Evolutionary conservation across 306 rosid genomes (phyloP).

Genomic region (Cercis canadensis): DNA sequence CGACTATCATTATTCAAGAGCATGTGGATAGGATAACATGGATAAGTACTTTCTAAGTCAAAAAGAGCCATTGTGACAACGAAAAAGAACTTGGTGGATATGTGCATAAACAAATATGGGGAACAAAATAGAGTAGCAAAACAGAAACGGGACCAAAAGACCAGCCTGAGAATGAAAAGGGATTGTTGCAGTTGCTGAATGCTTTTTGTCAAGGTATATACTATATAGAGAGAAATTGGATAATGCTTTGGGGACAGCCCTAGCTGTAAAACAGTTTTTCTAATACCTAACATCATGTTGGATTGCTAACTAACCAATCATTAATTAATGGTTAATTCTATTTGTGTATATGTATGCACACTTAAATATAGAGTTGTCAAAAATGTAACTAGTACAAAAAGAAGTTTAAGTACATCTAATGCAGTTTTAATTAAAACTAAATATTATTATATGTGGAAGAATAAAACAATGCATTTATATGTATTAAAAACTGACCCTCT

Average conservation of each 20-base stretch:
- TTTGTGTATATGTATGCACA: too few relatives aligned
- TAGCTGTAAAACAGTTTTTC: slow-evolving; percentile 26
- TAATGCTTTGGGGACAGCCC: slow-evolving; percentile 18
- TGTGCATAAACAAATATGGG: not conserved
- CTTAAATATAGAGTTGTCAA: too few relatives aligned
- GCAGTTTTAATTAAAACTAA: too few relatives aligned
- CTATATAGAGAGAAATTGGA: slow-evolving; percentile 24
- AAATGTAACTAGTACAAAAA: too few relatives aligned
- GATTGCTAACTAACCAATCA: slow-evolving; percentile 24
- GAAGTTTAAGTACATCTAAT: too few relatives aligned
- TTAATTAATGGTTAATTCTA: not conserved
- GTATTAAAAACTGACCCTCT: too few relatives aligned
- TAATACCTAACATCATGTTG: slow-evolving; percentile 17
- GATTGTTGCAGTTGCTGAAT: slow-evolving; percentile 15
- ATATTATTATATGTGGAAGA: too few relatives aligned
- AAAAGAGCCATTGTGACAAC: slow-evolving; percentile 37
- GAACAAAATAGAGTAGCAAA: slow-evolving; percentile 8
- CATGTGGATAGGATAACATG: not conserved
- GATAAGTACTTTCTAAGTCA: slow-evolving; percentile 18
- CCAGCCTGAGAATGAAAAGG: slow-evolving; percentile 31
- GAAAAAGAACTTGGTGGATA: not conserved
- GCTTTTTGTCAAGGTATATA: slow-evolving; percentile 33
- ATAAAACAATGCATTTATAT: too few relatives aligned
- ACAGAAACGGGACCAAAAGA: not conserved
- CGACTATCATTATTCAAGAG: too few relatives aligned